A percentile compares a stretch with the other conserved stretches of the same genome.
phyloP scores from a whole-genome alignment of 768 basidiomycete genomes.

The Asterophora parasitica region DNA sequence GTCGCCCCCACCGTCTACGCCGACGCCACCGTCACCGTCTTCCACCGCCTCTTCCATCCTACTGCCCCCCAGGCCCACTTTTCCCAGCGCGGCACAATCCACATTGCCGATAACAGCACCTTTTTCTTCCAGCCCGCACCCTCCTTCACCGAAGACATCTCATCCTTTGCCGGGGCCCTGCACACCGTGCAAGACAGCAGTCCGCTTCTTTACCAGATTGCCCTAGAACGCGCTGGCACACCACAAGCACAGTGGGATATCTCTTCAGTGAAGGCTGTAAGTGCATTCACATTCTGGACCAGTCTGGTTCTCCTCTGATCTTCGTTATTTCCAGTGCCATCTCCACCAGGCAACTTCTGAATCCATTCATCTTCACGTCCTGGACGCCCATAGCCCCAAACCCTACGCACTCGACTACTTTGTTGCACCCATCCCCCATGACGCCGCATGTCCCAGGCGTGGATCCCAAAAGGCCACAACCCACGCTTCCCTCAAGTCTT shows the following conservation, averaged over 20 bases:
- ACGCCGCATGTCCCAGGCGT: constrained; percentile 56
- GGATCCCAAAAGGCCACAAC: constrained; percentile 21
- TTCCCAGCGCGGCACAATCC: constrained; percentile 36
- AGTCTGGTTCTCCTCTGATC: constrained; percentile 10
- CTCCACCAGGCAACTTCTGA: constrained; percentile 51
- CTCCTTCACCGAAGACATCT: constrained; percentile 43
- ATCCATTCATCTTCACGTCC: constrained; percentile 51
- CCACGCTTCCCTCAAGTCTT: constrained; percentile 25
- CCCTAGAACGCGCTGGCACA: constrained; percentile 47
- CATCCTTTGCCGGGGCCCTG: constrained; percentile 35
- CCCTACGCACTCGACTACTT: constrained; percentile 75
- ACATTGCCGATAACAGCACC: constrained; percentile 29
- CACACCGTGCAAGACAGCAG: constrained; percentile 30
- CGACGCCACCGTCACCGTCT: constrained; percentile 23
- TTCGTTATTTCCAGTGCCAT: constrained; percentile 53
- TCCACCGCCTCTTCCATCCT: constrained; percentile 55
- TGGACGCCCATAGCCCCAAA: constrained; percentile 30
- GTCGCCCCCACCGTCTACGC: constrained; percentile 10
- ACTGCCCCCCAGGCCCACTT: constrained; percentile 33
- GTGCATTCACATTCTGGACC: constrained; percentile 23
- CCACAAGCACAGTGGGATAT: constrained; percentile 48
- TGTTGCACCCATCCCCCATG: constrained; percentile 59
- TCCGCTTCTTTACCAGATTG: constrained; percentile 64
- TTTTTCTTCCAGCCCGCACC: constrained; percentile 35
- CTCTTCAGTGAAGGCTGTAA: constrained; percentile 59